Evolutionary conservation across 441 rosid genomes (phyloP).

Genomic region (Jatropha podagrica): DNA sequence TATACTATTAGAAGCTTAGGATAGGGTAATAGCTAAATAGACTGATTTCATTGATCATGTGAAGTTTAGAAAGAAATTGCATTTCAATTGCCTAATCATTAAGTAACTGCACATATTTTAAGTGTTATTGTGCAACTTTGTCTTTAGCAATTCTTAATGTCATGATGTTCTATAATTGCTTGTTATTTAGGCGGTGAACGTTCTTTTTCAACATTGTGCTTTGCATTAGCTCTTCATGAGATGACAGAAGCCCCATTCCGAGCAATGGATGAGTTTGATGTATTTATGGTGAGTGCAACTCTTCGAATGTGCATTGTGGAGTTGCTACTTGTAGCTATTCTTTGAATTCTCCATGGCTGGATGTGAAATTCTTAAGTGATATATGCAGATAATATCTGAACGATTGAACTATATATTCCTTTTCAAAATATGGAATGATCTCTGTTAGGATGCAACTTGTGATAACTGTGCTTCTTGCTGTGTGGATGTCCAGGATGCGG

Average conservation of each 20-base stretch:
- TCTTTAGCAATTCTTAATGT: neutral
- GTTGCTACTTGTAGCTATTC: neutral
- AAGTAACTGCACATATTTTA: neutral
- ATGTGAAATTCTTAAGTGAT: neutral
- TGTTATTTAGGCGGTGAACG: slow-evolving; percentile 82
- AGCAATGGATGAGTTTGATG: slow-evolving; percentile 99
- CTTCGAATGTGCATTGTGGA: neutral
- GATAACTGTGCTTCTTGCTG: slow-evolving; percentile 7
- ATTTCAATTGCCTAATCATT: neutral
- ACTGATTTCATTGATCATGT: neutral
- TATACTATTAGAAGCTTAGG: neutral
- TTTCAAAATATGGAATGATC: neutral
- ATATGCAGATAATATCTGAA: neutral
- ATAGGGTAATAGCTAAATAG: neutral
- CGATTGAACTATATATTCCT: too few species aligned
- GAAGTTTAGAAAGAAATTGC: neutral
- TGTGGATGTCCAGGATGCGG: slow-evolving; percentile 75
- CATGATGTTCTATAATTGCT: neutral
- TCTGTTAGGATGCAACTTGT: neutral
- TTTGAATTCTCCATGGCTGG: neutral
- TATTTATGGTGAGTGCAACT: slow-evolving; percentile 70
- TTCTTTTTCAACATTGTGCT: slow-evolving; percentile 96
- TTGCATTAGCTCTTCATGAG: slow-evolving; percentile 87
- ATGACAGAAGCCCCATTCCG: slow-evolving; percentile 96
- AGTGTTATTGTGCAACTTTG: neutral